These are phyloP conservation scores for Cephaloascus albidus DNA, from an alignment of 805 yeast species.

Conservation along the genomic window DNA sequence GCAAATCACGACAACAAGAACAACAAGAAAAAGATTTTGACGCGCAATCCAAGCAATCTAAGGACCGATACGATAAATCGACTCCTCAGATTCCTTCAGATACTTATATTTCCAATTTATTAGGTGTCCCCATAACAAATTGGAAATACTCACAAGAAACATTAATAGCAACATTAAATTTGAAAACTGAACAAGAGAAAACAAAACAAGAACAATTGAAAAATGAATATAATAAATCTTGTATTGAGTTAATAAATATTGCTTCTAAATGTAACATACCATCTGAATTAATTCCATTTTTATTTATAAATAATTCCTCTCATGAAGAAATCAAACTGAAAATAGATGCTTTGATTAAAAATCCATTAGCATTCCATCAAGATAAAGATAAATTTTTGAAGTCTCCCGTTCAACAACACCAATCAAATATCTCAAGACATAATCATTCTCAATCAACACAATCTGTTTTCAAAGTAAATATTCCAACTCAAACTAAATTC, in stretches of 20 bases:
- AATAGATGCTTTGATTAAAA: not conserved
- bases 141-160: constrained; percentile 26
- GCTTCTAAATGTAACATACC: constrained; percentile 22
- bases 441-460: constrained; percentile 5
- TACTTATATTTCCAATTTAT: constrained; percentile 2
- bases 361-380: not conserved
- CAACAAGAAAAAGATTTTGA: not conserved
- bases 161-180: constrained; percentile 21
- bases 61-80: not conserved
- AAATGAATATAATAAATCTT: constrained; percentile 18
- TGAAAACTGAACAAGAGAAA: constrained; percentile 32
- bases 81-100: constrained; percentile 1
- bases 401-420: not conserved
- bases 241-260: constrained; percentile 25
- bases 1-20: not conserved
- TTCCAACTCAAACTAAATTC: constrained; percentile 14
- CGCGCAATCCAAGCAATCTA: not conserved
- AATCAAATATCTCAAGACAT: not conserved
- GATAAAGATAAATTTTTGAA: not conserved
- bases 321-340: not conserved
- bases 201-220: constrained; percentile 27
- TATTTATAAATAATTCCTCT: constrained; percentile 12
- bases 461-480: constrained; percentile 14
- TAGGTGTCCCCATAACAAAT: constrained; percentile 5
- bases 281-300: constrained; percentile 23